Evolutionary conservation across 306 rosid genomes (phyloP), one percentile per base, ranked within the genome.

Genomic region (Delonix regia): DNA sequence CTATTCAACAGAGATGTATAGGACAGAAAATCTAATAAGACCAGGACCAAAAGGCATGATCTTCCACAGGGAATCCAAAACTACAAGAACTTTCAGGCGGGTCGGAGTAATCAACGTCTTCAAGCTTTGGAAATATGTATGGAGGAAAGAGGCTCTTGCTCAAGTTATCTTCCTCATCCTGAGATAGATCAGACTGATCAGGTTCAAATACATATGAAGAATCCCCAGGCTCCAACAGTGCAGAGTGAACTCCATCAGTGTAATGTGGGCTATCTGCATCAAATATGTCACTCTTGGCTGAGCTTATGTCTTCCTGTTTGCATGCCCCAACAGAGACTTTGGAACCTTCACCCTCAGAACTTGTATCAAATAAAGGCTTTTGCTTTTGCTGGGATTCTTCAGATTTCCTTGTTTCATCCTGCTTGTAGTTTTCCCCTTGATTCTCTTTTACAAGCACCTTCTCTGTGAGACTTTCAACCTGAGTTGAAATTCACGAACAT

Each of bases 11-110:
- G 27, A 11, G 48, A 67, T 66, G 53, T 74, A 75, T 13, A 56
- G 27, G 44, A 7, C 66, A 27, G 77, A 64, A 51, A 55, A 38
- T n/a, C 33, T 41, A 83, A 60, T 81, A 81, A 53, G 92, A 83
- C 97, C 97, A 91, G 45, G 92, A 86, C 93, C 94, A 91, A 38
- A 91, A 69, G 80, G 91, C 82, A n/a, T 81, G 87, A 57, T 88
- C 92, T 45, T 90, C 94, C 66, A 72, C 86, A 12, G 90, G 75
- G 72, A 88, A 88, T 36, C 84, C 92, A 45, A 86, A 86, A 85
- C 71, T 81, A 69, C 91, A 88, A 13, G 87, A 80, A 68, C 81
- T 85, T 42, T 82, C 83, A 19, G 92, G 82, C 53, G 86, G 86
- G 81, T 87, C 82, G 12, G 89, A 82, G 87, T 85, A 89, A 78